These are phyloP conservation scores for Globisporangium cylindrosporum DNA, from an alignment of 352 stramenopile species.

Conservation along the genomic window DNA sequence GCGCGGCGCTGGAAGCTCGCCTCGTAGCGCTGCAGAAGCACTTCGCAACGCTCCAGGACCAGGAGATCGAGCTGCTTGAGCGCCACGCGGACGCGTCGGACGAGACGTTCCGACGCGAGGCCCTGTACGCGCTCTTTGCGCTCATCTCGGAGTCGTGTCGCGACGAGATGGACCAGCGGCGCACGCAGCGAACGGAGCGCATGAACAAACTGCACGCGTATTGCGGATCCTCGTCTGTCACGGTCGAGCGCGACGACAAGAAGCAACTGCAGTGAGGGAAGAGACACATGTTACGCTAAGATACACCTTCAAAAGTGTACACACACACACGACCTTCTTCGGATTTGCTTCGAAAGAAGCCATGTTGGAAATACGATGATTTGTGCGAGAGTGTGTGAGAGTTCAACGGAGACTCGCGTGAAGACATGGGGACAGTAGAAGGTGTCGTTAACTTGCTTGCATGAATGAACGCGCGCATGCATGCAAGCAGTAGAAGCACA, in stretches of 20 bases:
- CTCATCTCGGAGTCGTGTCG: conserved; percentile 24
- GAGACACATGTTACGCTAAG: not conserved
- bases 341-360: not conserved
- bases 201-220: conserved; percentile 49
- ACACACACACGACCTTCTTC: not conserved
- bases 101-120: conserved; percentile 23
- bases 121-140: conserved; percentile 25
- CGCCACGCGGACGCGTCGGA: conserved; percentile 15
- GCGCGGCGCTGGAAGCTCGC: conserved; percentile 36
- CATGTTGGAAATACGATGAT: not conserved
- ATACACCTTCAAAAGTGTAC: not conserved
- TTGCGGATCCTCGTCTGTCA: conserved; percentile 61
- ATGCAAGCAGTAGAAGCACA: not conserved
- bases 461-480: not conserved
- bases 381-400: not conserved
- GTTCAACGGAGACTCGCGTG: not conserved
- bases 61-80: conserved; percentile 44
- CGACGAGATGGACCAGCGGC: conserved; percentile 30
- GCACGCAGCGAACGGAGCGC: conserved; percentile 25
- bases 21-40: conserved; percentile 30
- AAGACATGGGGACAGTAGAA: not conserved
- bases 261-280: conserved; percentile 14
- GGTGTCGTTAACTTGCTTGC: not conserved
- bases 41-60: conserved; percentile 21
- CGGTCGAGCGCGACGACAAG: conserved; percentile 45